These are phyloP conservation scores for Vitellaria paradoxa DNA, from an alignment of 179 eudicot species.

Conservation along the genomic window DNA sequence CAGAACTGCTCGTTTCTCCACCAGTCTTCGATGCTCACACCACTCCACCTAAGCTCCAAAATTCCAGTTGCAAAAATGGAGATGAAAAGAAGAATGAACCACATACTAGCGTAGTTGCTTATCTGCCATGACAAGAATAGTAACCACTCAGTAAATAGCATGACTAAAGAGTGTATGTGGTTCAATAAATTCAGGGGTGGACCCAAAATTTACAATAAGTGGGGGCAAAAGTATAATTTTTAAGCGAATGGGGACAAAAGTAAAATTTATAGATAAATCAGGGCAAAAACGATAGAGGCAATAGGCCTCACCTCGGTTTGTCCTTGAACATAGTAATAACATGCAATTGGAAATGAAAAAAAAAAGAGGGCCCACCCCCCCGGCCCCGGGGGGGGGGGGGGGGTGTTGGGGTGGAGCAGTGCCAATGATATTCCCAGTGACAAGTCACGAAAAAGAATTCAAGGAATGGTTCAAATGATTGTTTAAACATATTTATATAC, in stretches of 20 bases:
- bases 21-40: constrained; percentile 81
- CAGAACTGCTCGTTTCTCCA: constrained; percentile 95
- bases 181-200: too few relatives aligned
- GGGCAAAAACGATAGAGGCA: too few relatives aligned
- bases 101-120: constrained; percentile 73
- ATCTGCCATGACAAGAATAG: constrained; percentile 38
- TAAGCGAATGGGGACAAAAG: too few relatives aligned
- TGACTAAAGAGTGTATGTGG: neutral
- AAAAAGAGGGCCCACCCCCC: too few relatives aligned
- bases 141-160: neutral
- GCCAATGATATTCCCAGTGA: neutral
- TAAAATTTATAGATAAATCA: too few relatives aligned
- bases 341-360: too few relatives aligned
- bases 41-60: constrained; percentile 80
- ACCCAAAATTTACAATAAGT: too few relatives aligned
- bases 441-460: neutral
- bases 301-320: too few relatives aligned
- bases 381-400: too few relatives aligned
- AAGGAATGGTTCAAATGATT: neutral
- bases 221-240: too few relatives aligned
- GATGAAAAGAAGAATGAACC: constrained; percentile 69
- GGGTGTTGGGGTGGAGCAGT: too few relatives aligned
- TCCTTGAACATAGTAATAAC: neutral
- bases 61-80: constrained; percentile 73
- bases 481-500: neutral